Base-by-base conservation (phyloP, 805 yeast genomes). In the Candida taoyuanica region DNA sequence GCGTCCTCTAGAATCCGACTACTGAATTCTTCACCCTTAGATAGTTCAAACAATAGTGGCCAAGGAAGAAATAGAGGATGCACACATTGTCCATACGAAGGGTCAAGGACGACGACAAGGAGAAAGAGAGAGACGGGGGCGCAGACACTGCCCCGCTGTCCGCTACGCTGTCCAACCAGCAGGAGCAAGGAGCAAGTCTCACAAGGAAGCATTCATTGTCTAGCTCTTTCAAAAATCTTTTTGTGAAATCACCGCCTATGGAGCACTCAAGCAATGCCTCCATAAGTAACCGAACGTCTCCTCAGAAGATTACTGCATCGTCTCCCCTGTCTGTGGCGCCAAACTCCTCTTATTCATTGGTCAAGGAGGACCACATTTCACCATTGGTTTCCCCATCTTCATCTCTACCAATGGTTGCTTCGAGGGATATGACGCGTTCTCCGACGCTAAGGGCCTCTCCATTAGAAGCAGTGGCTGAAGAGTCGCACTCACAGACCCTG, bases 221-320 rank as follows among this genome's bases (percentile, higher is more conserved):
- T 12, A 29, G 36, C 9, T 51, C 54, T 2, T 32, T 52, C 30
- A 52, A 52, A 31, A 44, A 34, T 29, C 37, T 52, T 14, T 52
- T 52, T 20, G 37, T 47, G 5, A 52, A 50, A 29, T 20, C 51
- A 1, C 44, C 50, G 3, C 44, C 36, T 11, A 14, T 5, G 7
- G 14, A 6, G 16, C 12, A 14, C 28, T 16, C 17, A 25, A 19
- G 17, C 17, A 14, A 30, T 6, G 7, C 33, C 14, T 5, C 29
- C 6, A 9, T 9, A 25, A n/a, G 15, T 6, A 17, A 21, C 14
- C 31, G 18, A 8, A 13, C 17, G 7, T 26, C 31, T 15, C 36
- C 36, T 9, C 29, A 18, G 5, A 26, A 26, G 31, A 8, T 14
- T 9, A 11, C 28, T 6, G 15, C 15, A 6, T 5, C 17, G 3